Evolutionary conservation across 2,329 filamentous ascomycete genomes (phyloP).

Genomic region (Ascocoryne sarcoides): DNA sequence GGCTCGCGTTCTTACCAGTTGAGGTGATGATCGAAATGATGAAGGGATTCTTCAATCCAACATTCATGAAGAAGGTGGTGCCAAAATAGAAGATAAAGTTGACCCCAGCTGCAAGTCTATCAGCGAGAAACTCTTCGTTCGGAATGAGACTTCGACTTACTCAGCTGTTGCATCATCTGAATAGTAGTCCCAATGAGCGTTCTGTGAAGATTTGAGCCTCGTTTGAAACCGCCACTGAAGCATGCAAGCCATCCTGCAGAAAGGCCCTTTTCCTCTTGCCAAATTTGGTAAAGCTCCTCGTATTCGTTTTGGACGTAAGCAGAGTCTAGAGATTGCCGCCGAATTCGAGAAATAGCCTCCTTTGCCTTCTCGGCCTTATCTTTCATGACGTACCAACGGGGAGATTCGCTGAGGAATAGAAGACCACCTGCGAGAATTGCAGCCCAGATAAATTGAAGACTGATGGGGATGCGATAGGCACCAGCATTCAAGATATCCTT

Average conservation of each 20-base stretch:
- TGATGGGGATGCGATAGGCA: constrained; percentile 73
- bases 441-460: constrained; percentile 72
- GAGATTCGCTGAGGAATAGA: constrained; percentile 71
- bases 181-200: constrained; percentile 64
- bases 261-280: constrained; percentile 50
- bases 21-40: constrained; percentile 87
- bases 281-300: constrained; percentile 78
- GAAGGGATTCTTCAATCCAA: constrained; percentile 60
- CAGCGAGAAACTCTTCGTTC: not conserved
- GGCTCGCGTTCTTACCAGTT: constrained; percentile 1
- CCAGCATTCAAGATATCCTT: constrained; percentile 50
- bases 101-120: constrained; percentile 54
- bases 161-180: constrained; percentile 69
- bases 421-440: constrained; percentile 64
- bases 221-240: constrained; percentile 55
- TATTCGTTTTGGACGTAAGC: constrained; percentile 70
- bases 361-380: constrained; percentile 57
- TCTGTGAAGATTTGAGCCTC: constrained; percentile 59
- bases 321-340: constrained; percentile 63
- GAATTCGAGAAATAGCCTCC: constrained; percentile 53
- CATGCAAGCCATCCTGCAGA: constrained; percentile 51
- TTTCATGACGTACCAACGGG: constrained; percentile 75
- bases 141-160: constrained; percentile 26
- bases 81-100: constrained; percentile 89
- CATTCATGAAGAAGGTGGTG: constrained; percentile 82